A percentile compares a stretch with the other conserved stretches of the same genome.
Evolutionary conservation across 805 yeast species (phyloP).

Genomic region (Wickerhamomyces tratensis): DNA sequence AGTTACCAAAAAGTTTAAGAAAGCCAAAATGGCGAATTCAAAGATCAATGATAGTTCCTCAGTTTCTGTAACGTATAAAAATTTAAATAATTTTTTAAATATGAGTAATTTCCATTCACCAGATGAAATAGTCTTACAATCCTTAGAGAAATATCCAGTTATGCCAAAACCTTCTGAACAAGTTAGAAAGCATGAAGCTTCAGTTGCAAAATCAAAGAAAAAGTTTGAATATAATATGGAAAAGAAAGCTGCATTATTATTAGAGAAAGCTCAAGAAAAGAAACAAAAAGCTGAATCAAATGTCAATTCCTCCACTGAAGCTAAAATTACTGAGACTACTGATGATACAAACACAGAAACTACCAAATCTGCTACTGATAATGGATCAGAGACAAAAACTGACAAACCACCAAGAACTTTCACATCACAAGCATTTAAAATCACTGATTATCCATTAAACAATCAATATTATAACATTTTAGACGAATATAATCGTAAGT

Average conservation of each 20-base stretch:
- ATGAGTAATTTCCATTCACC: not conserved
- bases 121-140: not conserved
- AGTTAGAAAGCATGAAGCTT: no score
- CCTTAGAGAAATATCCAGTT: not conserved
- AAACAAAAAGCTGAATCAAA: not conserved
- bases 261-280: not conserved
- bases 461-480: constrained; percentile 2
- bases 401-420: no score
- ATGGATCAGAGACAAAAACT: no score
- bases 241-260: not conserved
- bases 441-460: constrained; percentile 1
- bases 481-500: constrained; percentile 1
- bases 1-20: no score
- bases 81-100: not conserved
- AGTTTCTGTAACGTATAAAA: not conserved
- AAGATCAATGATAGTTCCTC: not conserved
- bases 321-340: no score
- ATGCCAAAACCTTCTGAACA: not conserved
- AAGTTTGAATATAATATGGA: not conserved
- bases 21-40: no score
- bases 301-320: not conserved
- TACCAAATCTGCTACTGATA: no score
- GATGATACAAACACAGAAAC: no score
- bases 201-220: not conserved
- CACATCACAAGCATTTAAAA: not conserved